Evolutionary conservation across 2,329 filamentous ascomycete genomes (phyloP).

Genomic region (Bipolaris oryzae): DNA sequence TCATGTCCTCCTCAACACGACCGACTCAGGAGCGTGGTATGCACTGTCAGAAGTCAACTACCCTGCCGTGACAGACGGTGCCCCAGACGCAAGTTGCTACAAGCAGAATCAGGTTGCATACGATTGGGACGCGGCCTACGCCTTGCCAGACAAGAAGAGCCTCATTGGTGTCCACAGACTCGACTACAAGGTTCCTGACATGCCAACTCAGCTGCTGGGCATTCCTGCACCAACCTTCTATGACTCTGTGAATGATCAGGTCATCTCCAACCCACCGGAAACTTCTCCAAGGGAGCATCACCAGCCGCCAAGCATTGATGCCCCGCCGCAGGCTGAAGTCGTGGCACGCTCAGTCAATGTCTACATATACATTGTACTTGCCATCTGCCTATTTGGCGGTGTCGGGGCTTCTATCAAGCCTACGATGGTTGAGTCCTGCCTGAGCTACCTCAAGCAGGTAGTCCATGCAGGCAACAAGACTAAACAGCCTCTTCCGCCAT

Average conservation of each 20-base stretch:
- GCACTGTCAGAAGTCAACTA: slow-evolving; percentile 87
- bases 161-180: slow-evolving; percentile 51
- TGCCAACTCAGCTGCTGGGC: slow-evolving; percentile 25
- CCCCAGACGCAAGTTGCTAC: slow-evolving; percentile 63
- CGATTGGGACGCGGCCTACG: slow-evolving; percentile 35
- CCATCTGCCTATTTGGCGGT: slow-evolving; percentile 18
- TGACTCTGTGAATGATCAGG: slow-evolving; percentile 26
- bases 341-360: slow-evolving; percentile 14
- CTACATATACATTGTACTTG: slow-evolving; percentile 17
- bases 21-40: slow-evolving; percentile 87
- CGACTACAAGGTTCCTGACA: slow-evolving; percentile 30
- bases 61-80: slow-evolving; percentile 78
- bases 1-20: slow-evolving; percentile 81
- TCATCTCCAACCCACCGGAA: slow-evolving; percentile 29
- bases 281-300: slow-evolving; percentile 25
- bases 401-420: slow-evolving; percentile 22
- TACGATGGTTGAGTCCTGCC: slow-evolving; percentile 16
- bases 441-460: slow-evolving; percentile 24
- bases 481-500: slow-evolving; percentile 13
- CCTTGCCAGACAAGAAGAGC: slow-evolving; percentile 41
- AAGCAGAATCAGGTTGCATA: slow-evolving; percentile 40
- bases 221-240: slow-evolving; percentile 38
- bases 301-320: slow-evolving; percentile 26
- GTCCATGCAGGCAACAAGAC: slow-evolving; percentile 15
- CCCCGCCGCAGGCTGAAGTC: slow-evolving; percentile 25